Evolutionary conservation across 2,329 filamentous ascomycete species (phyloP).

Genomic region (Arthroderma sp.): DNA sequence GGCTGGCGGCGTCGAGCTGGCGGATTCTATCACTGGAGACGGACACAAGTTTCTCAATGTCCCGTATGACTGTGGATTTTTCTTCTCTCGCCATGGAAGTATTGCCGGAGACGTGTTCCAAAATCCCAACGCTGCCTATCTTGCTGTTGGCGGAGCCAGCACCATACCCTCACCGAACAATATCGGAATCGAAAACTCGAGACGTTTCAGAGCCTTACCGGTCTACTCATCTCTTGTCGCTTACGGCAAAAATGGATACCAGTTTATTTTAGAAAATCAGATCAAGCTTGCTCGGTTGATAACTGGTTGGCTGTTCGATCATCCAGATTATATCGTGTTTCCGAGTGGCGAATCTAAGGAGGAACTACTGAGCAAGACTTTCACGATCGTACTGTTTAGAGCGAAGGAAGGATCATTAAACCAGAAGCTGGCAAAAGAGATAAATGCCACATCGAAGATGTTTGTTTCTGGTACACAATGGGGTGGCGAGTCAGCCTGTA

Average conservation of each 20-base stretch:
- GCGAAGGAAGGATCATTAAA: constrained; percentile 56
- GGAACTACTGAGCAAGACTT: constrained; percentile 40
- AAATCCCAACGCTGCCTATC: constrained; percentile 78
- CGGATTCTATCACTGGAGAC: constrained; percentile 77
- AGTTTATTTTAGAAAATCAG: constrained; percentile 57
- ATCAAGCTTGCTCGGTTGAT: constrained; percentile 56
- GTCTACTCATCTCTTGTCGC: constrained; percentile 68
- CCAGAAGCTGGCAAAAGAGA: constrained; percentile 49
- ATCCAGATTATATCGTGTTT: constrained; percentile 53
- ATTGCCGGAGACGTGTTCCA: constrained; percentile 54
- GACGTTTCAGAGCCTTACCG: constrained; percentile 80
- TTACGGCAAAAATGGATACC: constrained; percentile 58
- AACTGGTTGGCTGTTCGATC: constrained; percentile 48
- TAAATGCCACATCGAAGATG: constrained; percentile 61
- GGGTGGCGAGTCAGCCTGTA: constrained; percentile 57
- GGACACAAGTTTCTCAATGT: constrained; percentile 90
- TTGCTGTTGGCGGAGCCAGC: constrained; percentile 32
- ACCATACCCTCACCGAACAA: constrained; percentile 68
- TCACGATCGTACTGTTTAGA: constrained; percentile 64
- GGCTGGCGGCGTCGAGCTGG: constrained; percentile 58
- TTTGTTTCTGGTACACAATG: constrained; percentile 75
- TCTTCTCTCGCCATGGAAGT: constrained; percentile 55
- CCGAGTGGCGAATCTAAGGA: constrained; percentile 32
- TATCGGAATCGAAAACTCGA: constrained; percentile 79
- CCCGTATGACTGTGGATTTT: constrained; percentile 86